Base-by-base conservation (phyloP, 371 early-diverging fungal genomes). In the Mucor lusitanicus region DNA sequence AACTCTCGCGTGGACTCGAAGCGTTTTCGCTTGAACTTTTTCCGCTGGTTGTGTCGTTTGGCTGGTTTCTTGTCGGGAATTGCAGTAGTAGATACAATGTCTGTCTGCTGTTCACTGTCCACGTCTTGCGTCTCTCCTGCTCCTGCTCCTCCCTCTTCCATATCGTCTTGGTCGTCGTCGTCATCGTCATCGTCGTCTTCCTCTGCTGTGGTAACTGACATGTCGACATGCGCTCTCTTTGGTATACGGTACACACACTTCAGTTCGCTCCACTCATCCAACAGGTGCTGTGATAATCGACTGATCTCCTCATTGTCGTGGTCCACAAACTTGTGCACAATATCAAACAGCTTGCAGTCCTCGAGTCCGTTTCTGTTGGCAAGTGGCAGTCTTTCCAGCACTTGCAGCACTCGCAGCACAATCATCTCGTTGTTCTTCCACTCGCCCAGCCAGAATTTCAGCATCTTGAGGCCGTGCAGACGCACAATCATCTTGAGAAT, bases 311-410 rank as follows among this genome's bases (percentile, higher is more conserved):
- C 72, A 44, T 86, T 82, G 15, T 77, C 74, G 32, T 78, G 68
- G 11, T 79, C 70, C 2, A 75, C 75, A 50, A 83, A 69, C 56
- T 79, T 84, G 21, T 73, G 75, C 27, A 86, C 74, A 23, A 84
- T 73, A 32, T 84, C 84, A 55, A 84, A 78, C 67, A 87, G 74
- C 46, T 81, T 77, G 21, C 83, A 79, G 61, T 91, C 91, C 53
- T 89, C 91, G 12, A 91, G 77, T 3, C 90, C 86, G 72, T 90
- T 91, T 54, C 88, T 77, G 37, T 88, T 90, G 17, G 85, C 71
- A 9, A 90, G 71, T 5, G 90, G 90, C 64, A 90, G 76, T 21
- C 79, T 85, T 6, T 78, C 83, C 32, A 90, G 72, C 39, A 88
- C 88, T 73, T 66, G 63, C 15, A 74, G 35, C 6, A 79, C 82